A percentile compares a stretch with the other conserved stretches of the same genome.
Conservation (phyloP, 164 flowering plant genomes). For the Dillenia suffruticosa region DNA sequence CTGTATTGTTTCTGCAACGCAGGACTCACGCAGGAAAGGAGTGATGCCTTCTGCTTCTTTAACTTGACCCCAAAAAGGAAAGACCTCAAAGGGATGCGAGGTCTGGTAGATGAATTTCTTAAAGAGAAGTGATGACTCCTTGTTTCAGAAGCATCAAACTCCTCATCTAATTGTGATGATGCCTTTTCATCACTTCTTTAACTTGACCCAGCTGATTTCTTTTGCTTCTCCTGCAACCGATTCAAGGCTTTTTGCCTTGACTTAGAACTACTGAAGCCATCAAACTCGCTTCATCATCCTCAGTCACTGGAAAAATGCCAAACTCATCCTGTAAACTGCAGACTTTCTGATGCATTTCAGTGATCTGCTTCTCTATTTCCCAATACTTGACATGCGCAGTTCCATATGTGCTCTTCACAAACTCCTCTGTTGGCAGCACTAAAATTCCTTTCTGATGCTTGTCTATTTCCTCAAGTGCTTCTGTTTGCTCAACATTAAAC, state of each 20-base stretch:
- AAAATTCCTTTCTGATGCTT: slow-evolving; percentile 66
- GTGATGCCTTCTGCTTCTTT: slow-evolving; percentile 49
- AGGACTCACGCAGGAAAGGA: slow-evolving; percentile 59
- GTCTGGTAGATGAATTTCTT: slow-evolving; percentile 20
- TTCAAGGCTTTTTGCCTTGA: slow-evolving; percentile 55
- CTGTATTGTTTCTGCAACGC: slow-evolving; percentile 47
- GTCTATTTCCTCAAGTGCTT: slow-evolving; percentile 38
- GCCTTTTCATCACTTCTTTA: too few relatives aligned
- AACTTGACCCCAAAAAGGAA: slow-evolving; percentile 66
- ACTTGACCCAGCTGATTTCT: slow-evolving; percentile 26
- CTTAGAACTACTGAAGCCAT: slow-evolving; percentile 68
- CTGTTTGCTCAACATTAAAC: slow-evolving; percentile 17
- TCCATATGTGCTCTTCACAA: slow-evolving; percentile 58
- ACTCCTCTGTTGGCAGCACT: slow-evolving; percentile 79
- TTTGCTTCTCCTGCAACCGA: slow-evolving; percentile 52
- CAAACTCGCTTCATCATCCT: slow-evolving; percentile 67
- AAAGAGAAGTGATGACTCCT: slow-evolving; percentile 13
- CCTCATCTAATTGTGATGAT: slow-evolving; percentile 35
- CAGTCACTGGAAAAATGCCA: slow-evolving; percentile 42
- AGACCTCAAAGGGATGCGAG: slow-evolving; percentile 57
- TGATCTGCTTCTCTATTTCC: slow-evolving; percentile 62
- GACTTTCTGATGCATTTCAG: slow-evolving; percentile 50
- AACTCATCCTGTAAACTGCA: slow-evolving; percentile 68
- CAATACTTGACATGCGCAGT: slow-evolving; percentile 44
- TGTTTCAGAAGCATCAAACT: slow-evolving; percentile 28